Base-by-base conservation (phyloP, 2,329 filamentous ascomycete genomes). In the Trichoderma hamatum region DNA sequence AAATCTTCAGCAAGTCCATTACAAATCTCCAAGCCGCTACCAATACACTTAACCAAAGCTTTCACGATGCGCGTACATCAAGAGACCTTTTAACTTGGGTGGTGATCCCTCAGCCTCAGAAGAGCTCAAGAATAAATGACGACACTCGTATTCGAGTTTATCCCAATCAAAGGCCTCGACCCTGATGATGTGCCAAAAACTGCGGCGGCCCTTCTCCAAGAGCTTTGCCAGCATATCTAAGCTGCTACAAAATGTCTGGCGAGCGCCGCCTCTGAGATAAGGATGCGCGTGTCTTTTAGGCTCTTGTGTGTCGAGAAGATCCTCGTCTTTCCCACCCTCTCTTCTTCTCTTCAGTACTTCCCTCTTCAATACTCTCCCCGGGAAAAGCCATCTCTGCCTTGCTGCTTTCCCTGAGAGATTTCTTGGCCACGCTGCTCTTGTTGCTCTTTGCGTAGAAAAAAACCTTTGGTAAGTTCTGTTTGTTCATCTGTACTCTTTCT, bases 221-320 rank as follows among this genome's bases (percentile, higher is more conserved):
- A 74, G 21, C 72, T 79, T 13, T 59, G 58, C 1, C 36, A 60
- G 2, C 70, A 72, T 9, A 65, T 80, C 14, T 28, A 66, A 21
- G 59, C 70, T 4, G 72, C 76, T 2, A 72, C 72, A 11, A 73
- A 77, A 16, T 68, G 72, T 0, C 51, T 80, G 5, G 74, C 73
- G 62, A 70, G 72, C 13, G 49, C 77, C 13, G 71, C 70, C 6
- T 72, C 75, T 36, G 67, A 71, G 1, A 69, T 81, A 36, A 74
- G 70, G 24, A 77, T 81, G 74, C 72, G 76, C 2, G 72, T 80
- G 62, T 74, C 72, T 56, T 80, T 80, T 70, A 79, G 79, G 1
- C 73, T 72, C 14, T 46, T 81, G 1, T 72, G 72, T 9, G 70
- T 79, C 32, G 70, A 67, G 3, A 68, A n/a, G n/a, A n/a, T n/a